phyloP scores from a whole-genome alignment of 176 grass and related monocot genomes.

The Elaeis guineensis region DNA sequence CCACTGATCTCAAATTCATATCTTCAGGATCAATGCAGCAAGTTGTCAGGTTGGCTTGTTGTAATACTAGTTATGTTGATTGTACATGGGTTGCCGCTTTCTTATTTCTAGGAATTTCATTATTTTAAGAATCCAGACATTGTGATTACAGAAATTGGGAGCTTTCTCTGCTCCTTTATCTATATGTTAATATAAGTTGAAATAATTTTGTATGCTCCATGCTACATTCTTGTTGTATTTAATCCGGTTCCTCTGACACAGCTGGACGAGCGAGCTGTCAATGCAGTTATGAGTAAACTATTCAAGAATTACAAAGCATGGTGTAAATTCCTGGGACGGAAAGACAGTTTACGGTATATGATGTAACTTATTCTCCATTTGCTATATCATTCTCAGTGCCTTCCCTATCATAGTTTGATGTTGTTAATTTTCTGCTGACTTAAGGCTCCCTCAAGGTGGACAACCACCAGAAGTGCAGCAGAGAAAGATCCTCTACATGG shows the following conservation, averaged over 20 bases:
- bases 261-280: slow-evolving; percentile 80
- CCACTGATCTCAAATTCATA: too few relatives aligned
- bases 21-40: too few relatives aligned
- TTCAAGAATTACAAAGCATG: slow-evolving; percentile 92
- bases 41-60: too few relatives aligned
- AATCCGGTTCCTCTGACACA: slow-evolving; percentile 21
- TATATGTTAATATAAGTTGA: not conserved
- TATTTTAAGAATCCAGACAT: too few relatives aligned
- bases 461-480: slow-evolving; percentile 73
- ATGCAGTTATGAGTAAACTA: slow-evolving; percentile 75
- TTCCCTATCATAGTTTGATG: not conserved
- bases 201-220: slow-evolving; percentile 7
- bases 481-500: slow-evolving; percentile 77
- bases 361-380: too few relatives aligned
- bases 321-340: slow-evolving; percentile 93
- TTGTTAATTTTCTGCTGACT: slow-evolving; percentile 9
- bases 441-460: slow-evolving; percentile 56
- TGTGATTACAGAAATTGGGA: too few relatives aligned
- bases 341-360: slow-evolving; percentile 68
- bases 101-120: too few relatives aligned
- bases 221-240: slow-evolving; percentile 8
- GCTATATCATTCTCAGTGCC: not conserved
- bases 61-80: too few relatives aligned
- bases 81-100: too few relatives aligned
- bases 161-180: too few relatives aligned